These are phyloP conservation scores for Acer saccharum DNA, from an alignment of 345 rosid genomes.

Conservation along the genomic window DNA sequence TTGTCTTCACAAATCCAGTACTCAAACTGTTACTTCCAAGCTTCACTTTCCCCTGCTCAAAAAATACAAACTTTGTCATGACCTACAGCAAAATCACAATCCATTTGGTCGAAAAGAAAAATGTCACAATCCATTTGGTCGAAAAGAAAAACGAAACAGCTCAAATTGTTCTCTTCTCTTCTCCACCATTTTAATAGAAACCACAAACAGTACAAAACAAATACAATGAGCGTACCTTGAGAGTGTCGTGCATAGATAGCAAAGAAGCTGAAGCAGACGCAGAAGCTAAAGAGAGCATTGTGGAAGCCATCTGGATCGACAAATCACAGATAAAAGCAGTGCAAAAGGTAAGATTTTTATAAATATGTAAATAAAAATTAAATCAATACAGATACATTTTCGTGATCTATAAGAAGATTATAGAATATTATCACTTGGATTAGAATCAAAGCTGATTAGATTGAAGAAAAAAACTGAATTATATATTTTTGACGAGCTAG, in stretches of 20 bases:
- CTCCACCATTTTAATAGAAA: constrained; percentile 9
- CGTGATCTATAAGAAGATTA: background rate
- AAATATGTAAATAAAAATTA: background rate
- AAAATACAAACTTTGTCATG: background rate
- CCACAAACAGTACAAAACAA: constrained; percentile 10
- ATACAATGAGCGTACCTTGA: constrained; percentile 48
- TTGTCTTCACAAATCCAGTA: constrained; percentile 37
- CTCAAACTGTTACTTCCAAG: constrained; percentile 43
- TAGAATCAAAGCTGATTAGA: background rate
- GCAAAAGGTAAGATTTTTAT: background rate
- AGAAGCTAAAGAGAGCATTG: constrained; percentile 60
- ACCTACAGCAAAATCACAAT: background rate
- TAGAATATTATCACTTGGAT: background rate
- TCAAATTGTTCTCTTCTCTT: background rate
- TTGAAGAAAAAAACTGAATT: background rate
- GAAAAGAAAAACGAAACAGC: background rate
- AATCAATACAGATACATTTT: background rate
- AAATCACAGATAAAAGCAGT: background rate
- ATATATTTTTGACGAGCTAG: background rate
- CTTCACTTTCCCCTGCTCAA: constrained; percentile 58
- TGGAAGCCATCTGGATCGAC: constrained; percentile 59
- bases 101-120: constrained; percentile 4
- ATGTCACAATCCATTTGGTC: background rate
- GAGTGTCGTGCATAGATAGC: constrained; percentile 47
- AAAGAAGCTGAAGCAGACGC: constrained; percentile 49